Evolutionary conservation across 768 basidiomycete genomes (phyloP).

Genomic region (Termitomyces titanicus): DNA sequence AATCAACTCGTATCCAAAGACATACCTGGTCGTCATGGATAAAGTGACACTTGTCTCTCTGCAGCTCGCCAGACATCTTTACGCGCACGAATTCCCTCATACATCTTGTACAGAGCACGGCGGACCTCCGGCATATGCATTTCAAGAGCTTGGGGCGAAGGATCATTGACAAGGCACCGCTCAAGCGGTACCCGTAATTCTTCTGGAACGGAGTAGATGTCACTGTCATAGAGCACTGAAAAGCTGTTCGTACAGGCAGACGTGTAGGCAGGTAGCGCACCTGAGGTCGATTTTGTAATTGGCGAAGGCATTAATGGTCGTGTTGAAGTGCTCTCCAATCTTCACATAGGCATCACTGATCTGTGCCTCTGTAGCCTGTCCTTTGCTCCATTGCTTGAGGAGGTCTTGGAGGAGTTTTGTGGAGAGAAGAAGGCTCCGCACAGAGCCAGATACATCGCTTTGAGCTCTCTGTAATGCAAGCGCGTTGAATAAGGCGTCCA

Average conservation of each 20-base stretch:
- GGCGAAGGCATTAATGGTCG: slow-evolving; percentile 71
- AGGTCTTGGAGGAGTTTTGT: slow-evolving; percentile 82
- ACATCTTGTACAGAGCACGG: slow-evolving; percentile 73
- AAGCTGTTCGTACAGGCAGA: background rate
- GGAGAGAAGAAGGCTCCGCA: slow-evolving; percentile 66
- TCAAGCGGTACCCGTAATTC: slow-evolving; percentile 70
- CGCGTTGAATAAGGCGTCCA: background rate
- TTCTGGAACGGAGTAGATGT: slow-evolving; percentile 58
- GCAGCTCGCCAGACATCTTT: slow-evolving; percentile 46
- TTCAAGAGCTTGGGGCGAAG: slow-evolving; percentile 66
- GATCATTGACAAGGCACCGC: slow-evolving; percentile 68
- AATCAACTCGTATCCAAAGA: background rate
- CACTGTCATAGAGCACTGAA: slow-evolving; percentile 33
- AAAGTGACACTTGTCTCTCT: slow-evolving; percentile 6
- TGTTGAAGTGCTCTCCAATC: slow-evolving; percentile 87
- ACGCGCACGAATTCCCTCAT: slow-evolving; percentile 79
- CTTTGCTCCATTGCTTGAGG: slow-evolving; percentile 64
- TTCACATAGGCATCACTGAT: slow-evolving; percentile 90
- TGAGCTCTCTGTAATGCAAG: slow-evolving; percentile 18
- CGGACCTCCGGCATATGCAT: slow-evolving; percentile 79
- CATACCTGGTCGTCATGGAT: background rate
- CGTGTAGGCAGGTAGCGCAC: slow-evolving; percentile 23
- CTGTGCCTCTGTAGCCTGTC: slow-evolving; percentile 56
- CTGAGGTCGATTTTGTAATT: slow-evolving; percentile 70
- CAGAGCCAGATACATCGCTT: slow-evolving; percentile 54